Evolutionary conservation across 305 asterid genomes (phyloP), one percentile per base, ranked within the genome.

Genomic region (Fraxinus xanthoxyloides): DNA sequence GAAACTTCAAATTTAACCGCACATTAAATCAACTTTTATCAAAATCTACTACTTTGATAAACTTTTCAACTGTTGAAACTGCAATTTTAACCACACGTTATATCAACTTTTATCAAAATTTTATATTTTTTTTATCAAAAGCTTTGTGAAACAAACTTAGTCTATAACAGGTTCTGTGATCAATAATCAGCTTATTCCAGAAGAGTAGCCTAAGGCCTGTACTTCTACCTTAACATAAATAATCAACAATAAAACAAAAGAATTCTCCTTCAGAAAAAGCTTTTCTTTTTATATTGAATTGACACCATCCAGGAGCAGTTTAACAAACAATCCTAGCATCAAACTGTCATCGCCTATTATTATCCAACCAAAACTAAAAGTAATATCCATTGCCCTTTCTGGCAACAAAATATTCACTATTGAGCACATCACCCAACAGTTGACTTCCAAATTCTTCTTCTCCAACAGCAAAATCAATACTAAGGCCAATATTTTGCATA

Each of bases 341-440:
- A 72, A 67, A 24, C 19, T 32, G 54, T 75, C 77, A 81, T 32
- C 67, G 3, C 80, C 38, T 82, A 32, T 54, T 76, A 65, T 21
- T 21, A 82, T 78, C 77, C 13, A 81, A 30, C 38, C 75, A n/a
- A 31, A 17, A 31, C 24, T 5, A 31, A 74, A 75, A 32, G 76
- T 32, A 48, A 30, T 35, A 26, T 75, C 61, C 35, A 73, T 17
- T 13, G 80, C 82, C 78, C 77, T 7, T 72, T 78, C 78, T 65
- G 79, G 84, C 85, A 54, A 61, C 59, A 34, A 32, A 40, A 63
- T 30, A 3, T 10, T 61, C 76, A 43, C 67, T 48, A 26, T 79
- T 21, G 17, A 75, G 59, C 73, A 77, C 63, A 83, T 59, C 69
- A 48, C 59, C 81, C 35, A 82, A 77, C 83, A 86, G 85, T 82